Conservation (phyloP, 176 grass and related monocot species). For the Lolium perenne region DNA sequence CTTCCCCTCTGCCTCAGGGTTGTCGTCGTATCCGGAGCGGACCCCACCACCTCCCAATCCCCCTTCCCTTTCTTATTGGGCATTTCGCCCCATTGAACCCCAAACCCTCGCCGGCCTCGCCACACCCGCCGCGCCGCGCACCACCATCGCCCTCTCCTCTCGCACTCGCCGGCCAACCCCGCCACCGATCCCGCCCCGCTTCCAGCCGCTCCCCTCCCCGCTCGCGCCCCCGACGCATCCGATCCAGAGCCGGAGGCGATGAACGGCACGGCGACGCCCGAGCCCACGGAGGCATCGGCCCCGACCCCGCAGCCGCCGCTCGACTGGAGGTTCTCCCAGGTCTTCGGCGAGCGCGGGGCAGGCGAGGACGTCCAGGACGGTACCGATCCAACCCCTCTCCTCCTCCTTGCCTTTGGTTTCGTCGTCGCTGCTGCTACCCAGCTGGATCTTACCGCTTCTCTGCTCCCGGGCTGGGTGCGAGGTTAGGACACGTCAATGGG, state of each 20-base stretch:
- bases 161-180: not conserved
- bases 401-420: constrained; percentile 10
- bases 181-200: constrained; percentile 29
- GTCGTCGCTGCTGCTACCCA: constrained; percentile 36
- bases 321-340: constrained; percentile 91
- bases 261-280: constrained; percentile 47
- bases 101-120: constrained; percentile 64
- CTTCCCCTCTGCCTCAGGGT: constrained; percentile 33
- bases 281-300: constrained; percentile 48
- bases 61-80: constrained; percentile 34
- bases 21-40: constrained; percentile 46
- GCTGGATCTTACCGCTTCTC: constrained; percentile 53
- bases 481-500: constrained; percentile 22
- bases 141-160: not conserved
- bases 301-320: constrained; percentile 50
- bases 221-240: constrained; percentile 20
- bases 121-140: constrained; percentile 37
- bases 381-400: constrained; percentile 60
- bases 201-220: not conserved
- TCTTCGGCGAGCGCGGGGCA: constrained; percentile 78
- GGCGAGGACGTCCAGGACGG: constrained; percentile 91
- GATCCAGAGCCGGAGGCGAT: constrained; percentile 50
- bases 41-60: constrained; percentile 27
- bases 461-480: constrained; percentile 32
- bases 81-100: constrained; percentile 60